Evolutionary conservation across 305 asterid species (phyloP).

Genomic region (Withania somnifera): DNA sequence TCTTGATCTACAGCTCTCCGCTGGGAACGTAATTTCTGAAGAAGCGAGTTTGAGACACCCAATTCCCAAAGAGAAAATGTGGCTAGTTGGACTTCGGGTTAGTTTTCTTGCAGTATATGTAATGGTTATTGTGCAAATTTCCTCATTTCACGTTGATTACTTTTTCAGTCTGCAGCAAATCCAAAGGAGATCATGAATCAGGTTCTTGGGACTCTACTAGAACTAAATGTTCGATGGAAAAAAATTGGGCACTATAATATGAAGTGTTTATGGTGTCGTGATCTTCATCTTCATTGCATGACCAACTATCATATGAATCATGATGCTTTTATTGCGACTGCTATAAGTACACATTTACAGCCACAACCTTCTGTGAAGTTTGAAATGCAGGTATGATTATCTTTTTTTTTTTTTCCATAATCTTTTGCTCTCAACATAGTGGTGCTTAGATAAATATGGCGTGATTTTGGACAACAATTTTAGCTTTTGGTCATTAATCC

Average conservation of each 20-base stretch:
- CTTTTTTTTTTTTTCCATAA: background rate
- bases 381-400: constrained; percentile 70
- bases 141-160: constrained; percentile 4
- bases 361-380: constrained; percentile 56
- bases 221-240: constrained; percentile 83
- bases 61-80: constrained; percentile 47
- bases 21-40: constrained; percentile 21
- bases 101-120: background rate
- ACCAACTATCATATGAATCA: constrained; percentile 22
- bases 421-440: background rate
- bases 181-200: constrained; percentile 83
- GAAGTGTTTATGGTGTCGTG: constrained; percentile 63
- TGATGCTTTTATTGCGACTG: constrained; percentile 28
- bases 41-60: constrained; percentile 24
- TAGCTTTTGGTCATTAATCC: background rate
- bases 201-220: constrained; percentile 69
- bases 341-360: constrained; percentile 21
- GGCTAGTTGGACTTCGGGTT: constrained; percentile 88
- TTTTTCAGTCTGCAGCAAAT: constrained; percentile 59
- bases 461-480: background rate
- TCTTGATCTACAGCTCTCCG: constrained; percentile 18
- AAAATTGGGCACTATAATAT: constrained; percentile 77
- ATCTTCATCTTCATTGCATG: constrained; percentile 15
- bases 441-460: background rate
- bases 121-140: background rate